Evolutionary conservation across 768 basidiomycete genomes (phyloP).

Genomic region (Hemileccinum rubropunctum): DNA sequence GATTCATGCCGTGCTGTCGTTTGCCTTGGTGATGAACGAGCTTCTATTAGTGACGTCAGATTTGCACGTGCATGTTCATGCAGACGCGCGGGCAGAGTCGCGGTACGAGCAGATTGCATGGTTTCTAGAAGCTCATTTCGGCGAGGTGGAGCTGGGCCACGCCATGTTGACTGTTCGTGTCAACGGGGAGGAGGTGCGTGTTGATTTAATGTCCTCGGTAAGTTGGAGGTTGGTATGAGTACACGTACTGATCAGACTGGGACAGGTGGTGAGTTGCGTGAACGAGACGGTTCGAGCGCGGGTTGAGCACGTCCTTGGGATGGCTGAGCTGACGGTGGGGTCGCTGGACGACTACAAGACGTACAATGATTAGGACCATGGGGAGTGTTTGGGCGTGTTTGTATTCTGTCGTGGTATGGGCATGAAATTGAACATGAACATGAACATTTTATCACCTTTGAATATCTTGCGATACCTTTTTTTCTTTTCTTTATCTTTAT

Average conservation of each 20-base stretch:
- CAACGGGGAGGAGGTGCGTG: slow-evolving; percentile 76
- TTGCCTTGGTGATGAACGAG: background rate
- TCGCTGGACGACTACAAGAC: slow-evolving; percentile 49
- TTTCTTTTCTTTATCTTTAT: background rate
- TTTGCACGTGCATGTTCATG: slow-evolving; percentile 59
- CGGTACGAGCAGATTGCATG: slow-evolving; percentile 58
- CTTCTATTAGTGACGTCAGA: slow-evolving; percentile 49
- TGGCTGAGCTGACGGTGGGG: slow-evolving; percentile 77
- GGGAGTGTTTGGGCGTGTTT: slow-evolving; percentile 19
- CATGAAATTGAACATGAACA: slow-evolving; percentile 1
- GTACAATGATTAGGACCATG: slow-evolving; percentile 2
- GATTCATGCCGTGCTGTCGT: slow-evolving; percentile 24
- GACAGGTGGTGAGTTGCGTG: slow-evolving; percentile 60
- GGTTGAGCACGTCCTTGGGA: slow-evolving; percentile 82
- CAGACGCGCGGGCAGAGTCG: slow-evolving; percentile 43
- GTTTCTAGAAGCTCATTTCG: slow-evolving; percentile 95
- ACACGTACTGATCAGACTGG: background rate
- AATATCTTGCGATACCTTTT: slow-evolving; percentile 3
- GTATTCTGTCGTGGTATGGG: slow-evolving; percentile 1
- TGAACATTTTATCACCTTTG: background rate
- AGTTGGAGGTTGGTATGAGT: slow-evolving; percentile 15
- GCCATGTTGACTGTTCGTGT: slow-evolving; percentile 70
- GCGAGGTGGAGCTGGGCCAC: slow-evolving; percentile 61
- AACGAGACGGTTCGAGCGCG: slow-evolving; percentile 66
- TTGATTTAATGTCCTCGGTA: slow-evolving; percentile 76